Base-by-base conservation (phyloP, 2,329 filamentous ascomycete species). In the Falciphora oryzae region DNA sequence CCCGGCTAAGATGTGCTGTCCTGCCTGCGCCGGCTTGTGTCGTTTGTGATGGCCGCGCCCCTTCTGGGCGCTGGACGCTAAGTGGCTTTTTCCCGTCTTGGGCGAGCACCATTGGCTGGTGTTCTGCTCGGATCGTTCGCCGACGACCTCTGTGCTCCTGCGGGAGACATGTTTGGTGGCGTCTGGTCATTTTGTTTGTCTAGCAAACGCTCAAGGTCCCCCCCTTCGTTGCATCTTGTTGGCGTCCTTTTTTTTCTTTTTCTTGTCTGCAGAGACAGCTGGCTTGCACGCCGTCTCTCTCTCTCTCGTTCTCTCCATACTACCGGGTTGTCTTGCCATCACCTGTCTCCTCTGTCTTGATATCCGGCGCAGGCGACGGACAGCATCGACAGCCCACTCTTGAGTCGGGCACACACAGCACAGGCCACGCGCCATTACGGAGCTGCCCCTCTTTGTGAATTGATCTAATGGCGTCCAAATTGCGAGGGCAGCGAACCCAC, bases 391-490 rank as follows among this genome's bases (percentile, higher is more conserved):
- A 53, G 4, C 44, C 22, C 22, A 8, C 44, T 53, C 44, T 53
- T 5, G 44, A 50, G 44, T 50, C 44, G 44, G 22, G 22, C 44
- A n/a, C 44, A 18, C 22, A n/a, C 44, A 50, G 44, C 44, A 50
- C 44, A 50, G 44, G 44, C 18, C 44, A n/a, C 44, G 44, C 44
- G 18, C 44, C 18, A n/a, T n/a, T 10, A 11, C 44, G 5, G 44
- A 53, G 44, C 44, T n/a, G 44, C 44, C 44, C 44, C 44, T 53
- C 44, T 11, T 53, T 53, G 18, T 22, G 18, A 53, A 53, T 25
- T 25, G 18, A n/a, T 53, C 25, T 61, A 25, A 61, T 61, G 59
- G 32, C 59, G 27, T 61, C 59, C 59, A 61, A 61, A 38, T 61
- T 38, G 32, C 32, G 59, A 35, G 59, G 59, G 8, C 59, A 61